A percentile compares a stretch with the other conserved stretches of the same genome.
phyloP scores from a whole-genome alignment of 1,284 basidiomycete genomes.

The Fomitopsis palustris region DNA sequence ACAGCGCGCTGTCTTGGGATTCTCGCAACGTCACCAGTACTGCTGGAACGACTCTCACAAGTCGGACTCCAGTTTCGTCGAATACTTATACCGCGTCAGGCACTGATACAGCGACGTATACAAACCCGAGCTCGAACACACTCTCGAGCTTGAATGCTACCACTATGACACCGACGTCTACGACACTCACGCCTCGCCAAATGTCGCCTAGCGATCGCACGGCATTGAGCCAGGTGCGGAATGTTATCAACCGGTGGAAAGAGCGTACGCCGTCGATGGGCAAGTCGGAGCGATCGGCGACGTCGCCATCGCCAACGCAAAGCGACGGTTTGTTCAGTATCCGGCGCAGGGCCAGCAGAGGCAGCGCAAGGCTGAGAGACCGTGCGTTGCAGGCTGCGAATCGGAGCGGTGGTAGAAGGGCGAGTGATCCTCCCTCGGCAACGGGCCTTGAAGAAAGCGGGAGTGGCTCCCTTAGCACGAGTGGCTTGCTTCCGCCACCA shows the following conservation, averaged over 20 bases:
- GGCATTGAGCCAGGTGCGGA: slow-evolving; percentile 46
- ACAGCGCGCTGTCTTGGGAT: slow-evolving; percentile 29
- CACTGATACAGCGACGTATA: slow-evolving; percentile 15
- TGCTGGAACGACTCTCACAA: slow-evolving; percentile 30
- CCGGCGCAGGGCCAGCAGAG: slow-evolving; percentile 52
- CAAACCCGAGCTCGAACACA: slow-evolving; percentile 4
- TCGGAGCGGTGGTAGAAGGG: slow-evolving; percentile 3
- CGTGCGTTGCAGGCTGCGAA: slow-evolving; percentile 18
- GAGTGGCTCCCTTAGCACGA: slow-evolving; percentile 28
- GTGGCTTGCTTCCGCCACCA: slow-evolving; percentile 37
- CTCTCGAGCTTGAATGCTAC: not conserved
- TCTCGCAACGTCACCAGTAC: slow-evolving; percentile 32
- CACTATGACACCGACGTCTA: slow-evolving; percentile 27
- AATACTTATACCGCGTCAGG: not conserved
- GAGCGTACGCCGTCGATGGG: slow-evolving; percentile 50
- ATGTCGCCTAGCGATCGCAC: slow-evolving; percentile 38
- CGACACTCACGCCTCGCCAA: slow-evolving; percentile 49
- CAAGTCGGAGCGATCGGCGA: slow-evolving; percentile 27
- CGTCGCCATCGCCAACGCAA: slow-evolving; percentile 31
- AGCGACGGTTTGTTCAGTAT: slow-evolving; percentile 61
- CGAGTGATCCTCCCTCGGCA: slow-evolving; percentile 7
- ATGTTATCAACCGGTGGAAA: slow-evolving; percentile 80
- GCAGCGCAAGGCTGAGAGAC: slow-evolving; percentile 37
- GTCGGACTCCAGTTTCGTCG: slow-evolving; percentile 8
- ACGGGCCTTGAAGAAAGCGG: slow-evolving; percentile 19